phyloP scores from a whole-genome alignment of 306 rosid genomes.

The Rosa chinensis region DNA sequence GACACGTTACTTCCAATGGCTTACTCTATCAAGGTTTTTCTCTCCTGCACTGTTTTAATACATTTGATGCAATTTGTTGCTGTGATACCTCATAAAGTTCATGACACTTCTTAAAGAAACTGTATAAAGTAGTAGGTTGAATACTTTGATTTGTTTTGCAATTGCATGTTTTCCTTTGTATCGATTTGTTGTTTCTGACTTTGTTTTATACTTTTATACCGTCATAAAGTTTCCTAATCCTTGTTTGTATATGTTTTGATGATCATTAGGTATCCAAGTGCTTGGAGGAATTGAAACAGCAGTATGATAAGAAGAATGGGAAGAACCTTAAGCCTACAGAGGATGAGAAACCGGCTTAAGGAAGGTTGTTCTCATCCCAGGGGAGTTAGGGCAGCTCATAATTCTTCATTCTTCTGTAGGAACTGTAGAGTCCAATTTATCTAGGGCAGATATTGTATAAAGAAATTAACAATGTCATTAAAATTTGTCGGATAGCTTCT shows the following conservation, averaged over 20 bases:
- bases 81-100: background rate
- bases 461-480: background rate
- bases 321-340: slow-evolving; percentile 34
- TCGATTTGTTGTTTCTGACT: background rate
- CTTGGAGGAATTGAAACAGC: slow-evolving; percentile 63
- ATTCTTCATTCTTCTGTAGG: background rate
- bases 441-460: background rate
- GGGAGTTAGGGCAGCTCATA: background rate
- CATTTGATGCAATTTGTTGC: background rate
- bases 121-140: background rate
- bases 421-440: background rate
- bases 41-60: slow-evolving; percentile 21
- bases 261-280: slow-evolving; percentile 66
- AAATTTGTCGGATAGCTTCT: background rate
- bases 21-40: slow-evolving; percentile 81
- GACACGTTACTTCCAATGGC: slow-evolving; percentile 82
- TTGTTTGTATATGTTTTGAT: background rate
- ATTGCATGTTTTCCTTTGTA: background rate
- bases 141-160: background rate
- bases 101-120: background rate
- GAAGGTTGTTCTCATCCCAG: slow-evolving; percentile 15
- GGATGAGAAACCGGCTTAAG: slow-evolving; percentile 28
- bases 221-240: background rate
- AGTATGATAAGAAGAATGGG: slow-evolving; percentile 69
- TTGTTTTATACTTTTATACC: background rate